Conservation (phyloP, 225 moss, liverwort and hornwort genomes). For the Ulota crispa region DNA sequence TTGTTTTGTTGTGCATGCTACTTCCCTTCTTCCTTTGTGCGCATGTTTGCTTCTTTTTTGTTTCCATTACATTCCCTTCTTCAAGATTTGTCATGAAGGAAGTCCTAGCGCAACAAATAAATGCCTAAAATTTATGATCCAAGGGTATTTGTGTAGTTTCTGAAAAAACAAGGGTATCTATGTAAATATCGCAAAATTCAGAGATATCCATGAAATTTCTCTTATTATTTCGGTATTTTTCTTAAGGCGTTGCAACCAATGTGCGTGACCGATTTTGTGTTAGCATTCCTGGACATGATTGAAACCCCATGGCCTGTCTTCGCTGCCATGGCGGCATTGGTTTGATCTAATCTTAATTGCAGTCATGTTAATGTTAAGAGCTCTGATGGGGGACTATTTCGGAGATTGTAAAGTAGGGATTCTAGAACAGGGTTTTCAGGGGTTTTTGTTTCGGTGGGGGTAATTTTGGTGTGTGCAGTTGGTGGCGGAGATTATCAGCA, state of each 20-base stretch:
- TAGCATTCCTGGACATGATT: not conserved
- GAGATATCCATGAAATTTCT: too few species aligned
- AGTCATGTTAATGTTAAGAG: not conserved
- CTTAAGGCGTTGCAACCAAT: not conserved
- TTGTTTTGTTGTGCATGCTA: not conserved
- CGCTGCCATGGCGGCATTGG: not conserved
- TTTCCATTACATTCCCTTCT: too few species aligned
- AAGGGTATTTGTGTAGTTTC: too few species aligned
- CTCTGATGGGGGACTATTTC: not conserved
- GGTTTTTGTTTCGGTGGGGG: not conserved
- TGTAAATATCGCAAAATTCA: too few species aligned
- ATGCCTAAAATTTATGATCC: too few species aligned
- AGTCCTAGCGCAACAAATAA: too few species aligned
- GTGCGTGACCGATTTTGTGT: not conserved
- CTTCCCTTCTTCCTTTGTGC: too few species aligned
- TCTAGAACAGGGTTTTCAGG: not conserved
- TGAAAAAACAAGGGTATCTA: too few species aligned
- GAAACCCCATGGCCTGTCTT: not conserved
- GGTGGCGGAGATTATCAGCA: slow-evolving; percentile 54
- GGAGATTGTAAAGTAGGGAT: not conserved
- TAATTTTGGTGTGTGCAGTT: slow-evolving; percentile 28
- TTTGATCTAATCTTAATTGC: not conserved
- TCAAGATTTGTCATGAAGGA: too few species aligned
- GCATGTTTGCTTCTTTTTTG: too few species aligned
- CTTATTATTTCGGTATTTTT: too few species aligned